Evolutionary conservation across 202 grass and related monocot species (phyloP).

Genomic region (Zoysia matrella): DNA sequence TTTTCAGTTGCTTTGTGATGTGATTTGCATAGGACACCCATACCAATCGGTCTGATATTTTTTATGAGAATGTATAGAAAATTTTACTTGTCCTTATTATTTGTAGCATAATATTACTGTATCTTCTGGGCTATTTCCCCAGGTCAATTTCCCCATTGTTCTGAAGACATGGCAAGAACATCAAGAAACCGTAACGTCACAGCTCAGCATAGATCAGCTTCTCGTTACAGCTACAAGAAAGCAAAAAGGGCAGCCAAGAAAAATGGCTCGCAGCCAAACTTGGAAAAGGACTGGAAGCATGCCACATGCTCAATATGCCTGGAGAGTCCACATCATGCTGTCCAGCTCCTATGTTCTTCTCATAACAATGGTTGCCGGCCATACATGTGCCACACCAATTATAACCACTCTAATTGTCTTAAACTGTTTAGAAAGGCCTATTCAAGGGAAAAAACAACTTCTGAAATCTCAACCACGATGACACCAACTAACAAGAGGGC

Average conservation of each 20-base stretch:
- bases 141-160: slow-evolving; percentile 38
- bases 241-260: slow-evolving; percentile 39
- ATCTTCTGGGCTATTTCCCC: slow-evolving; percentile 17
- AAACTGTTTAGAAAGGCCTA: slow-evolving; percentile 59
- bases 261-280: slow-evolving; percentile 27
- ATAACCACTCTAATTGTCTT: slow-evolving; percentile 62
- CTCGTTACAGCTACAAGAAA: slow-evolving; percentile 21
- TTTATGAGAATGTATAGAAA: not conserved
- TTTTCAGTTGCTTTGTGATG: slow-evolving; percentile 19
- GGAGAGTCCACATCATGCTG: slow-evolving; percentile 60
- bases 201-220: slow-evolving; percentile 4
- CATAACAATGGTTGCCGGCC: slow-evolving; percentile 58
- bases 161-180: slow-evolving; percentile 51
- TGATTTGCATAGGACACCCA: slow-evolving; percentile 28
- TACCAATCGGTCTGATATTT: slow-evolving; percentile 6
- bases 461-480: slow-evolving; percentile 20
- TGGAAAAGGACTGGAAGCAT: slow-evolving; percentile 55
- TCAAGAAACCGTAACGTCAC: slow-evolving; percentile 15
- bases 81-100: not conserved
- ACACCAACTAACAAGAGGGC: slow-evolving; percentile 38
- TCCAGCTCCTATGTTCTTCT: slow-evolving; percentile 62
- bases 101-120: slow-evolving; percentile 31
- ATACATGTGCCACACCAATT: slow-evolving; percentile 62
- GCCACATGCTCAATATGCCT: slow-evolving; percentile 64
- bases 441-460: slow-evolving; percentile 33